A percentile compares a stretch with the other conserved stretches of the same genome.
phyloP scores from a whole-genome alignment of 176 grass and related monocot genomes.

The Luzula sylvatica region DNA sequence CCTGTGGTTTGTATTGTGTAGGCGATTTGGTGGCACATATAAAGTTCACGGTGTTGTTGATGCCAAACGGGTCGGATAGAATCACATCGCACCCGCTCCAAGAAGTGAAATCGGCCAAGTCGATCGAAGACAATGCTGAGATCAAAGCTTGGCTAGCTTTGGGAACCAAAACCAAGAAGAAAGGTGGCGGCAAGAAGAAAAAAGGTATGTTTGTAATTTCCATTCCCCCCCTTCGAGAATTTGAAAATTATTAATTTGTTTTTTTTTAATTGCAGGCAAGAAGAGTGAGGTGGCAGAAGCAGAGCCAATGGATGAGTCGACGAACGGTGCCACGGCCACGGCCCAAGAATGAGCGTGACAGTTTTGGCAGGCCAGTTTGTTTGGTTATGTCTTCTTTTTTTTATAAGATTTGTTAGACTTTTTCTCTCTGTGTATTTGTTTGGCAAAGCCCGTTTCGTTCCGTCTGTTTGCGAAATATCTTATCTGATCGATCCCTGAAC shows the following conservation, averaged over 20 bases:
- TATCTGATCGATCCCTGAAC: too few species aligned
- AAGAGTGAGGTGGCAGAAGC: slow-evolving; percentile 63
- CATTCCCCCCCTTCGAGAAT: background rate
- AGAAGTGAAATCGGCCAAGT: slow-evolving; percentile 38
- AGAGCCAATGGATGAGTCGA: slow-evolving; percentile 53
- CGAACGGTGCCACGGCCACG: slow-evolving; percentile 47
- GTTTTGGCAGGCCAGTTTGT: slow-evolving; percentile 21
- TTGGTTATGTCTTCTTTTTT: slow-evolving; percentile 19
- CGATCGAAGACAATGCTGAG: slow-evolving; percentile 60
- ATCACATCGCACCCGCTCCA: slow-evolving; percentile 65
- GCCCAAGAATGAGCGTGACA: slow-evolving; percentile 36
- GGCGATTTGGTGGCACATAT: slow-evolving; percentile 94
- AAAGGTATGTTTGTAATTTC: slow-evolving; percentile 39
- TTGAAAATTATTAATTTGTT: background rate
- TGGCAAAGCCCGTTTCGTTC: slow-evolving; percentile 2
- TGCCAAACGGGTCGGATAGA: slow-evolving; percentile 85
- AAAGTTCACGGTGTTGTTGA: slow-evolving; percentile 91
- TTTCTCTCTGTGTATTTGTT: slow-evolving; percentile 19
- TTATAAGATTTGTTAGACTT: background rate
- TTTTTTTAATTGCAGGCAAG: slow-evolving; percentile 44
- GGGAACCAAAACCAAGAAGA: slow-evolving; percentile 96
- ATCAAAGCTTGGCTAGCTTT: slow-evolving; percentile 93
- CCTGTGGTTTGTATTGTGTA: slow-evolving; percentile 18
- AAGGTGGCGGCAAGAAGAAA: slow-evolving; percentile 94
- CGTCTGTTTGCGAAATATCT: too few species aligned